Base-by-base conservation (phyloP, 805 yeast genomes). In the Candida ipomoeae region DNA sequence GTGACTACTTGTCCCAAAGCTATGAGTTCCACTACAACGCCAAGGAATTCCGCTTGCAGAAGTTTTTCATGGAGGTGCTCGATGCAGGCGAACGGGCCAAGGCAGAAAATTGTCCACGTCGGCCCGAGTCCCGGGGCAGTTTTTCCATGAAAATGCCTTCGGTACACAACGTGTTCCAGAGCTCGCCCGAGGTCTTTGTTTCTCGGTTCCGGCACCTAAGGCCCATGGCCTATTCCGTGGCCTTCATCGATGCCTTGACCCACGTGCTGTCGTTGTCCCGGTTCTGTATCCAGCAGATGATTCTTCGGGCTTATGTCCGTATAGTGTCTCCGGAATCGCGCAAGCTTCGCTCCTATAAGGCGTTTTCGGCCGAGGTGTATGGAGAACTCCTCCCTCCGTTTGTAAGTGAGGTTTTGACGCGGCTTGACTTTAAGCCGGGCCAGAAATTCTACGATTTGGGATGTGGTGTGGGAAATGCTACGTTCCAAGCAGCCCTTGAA, bases 381-480 rank as follows among this genome's bases (percentile, higher is more conserved):
- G 97, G 97, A 8, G 97, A 91, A 66, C 70, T 91, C 51, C 73
- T 91, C 63, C 97, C 97, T 0, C 71, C 75, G 5, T 88, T 91
- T 57, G 73, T 87, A 39, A 78, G 89, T 38, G 81, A 76, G 56
- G 85, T 87, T 3, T 57, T 74, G 41, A 65, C 71, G 10, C 86
- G 84, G 60, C 84, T 89, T 45, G 77, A 75, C 1, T 68, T 90
- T 45, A 65, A 70, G 35, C 73, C 80, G 1, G 67, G 66, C 1
- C 78, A 80, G 40, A 78, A 73, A n/a, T 90, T 89, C 60, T 82
- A 91, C 54, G 97, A 91, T 67, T 72, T 91, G 21, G 97, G 97
- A 0, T 89, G 96, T 0, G 97, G 97, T 14, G 97, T 91, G 14
- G 97, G 97, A 0, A 91, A 91, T 62, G 89, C 96, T 51, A 85